phyloP scores from a whole-genome alignment of 2,329 filamentous ascomycete species.

The Teratosphaeria zuluensis region DNA sequence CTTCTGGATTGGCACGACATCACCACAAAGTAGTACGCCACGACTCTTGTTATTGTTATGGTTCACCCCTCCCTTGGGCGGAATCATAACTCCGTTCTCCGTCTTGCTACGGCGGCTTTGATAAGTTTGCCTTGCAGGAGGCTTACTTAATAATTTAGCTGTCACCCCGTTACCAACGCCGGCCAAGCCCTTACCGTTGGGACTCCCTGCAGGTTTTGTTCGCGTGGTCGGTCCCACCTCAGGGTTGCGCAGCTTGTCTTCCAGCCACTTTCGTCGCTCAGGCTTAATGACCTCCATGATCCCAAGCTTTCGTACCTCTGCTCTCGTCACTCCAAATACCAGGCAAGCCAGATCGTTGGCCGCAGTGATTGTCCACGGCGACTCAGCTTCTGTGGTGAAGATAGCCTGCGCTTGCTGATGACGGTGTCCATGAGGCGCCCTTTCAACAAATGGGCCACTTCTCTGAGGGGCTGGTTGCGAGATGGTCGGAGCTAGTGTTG shows the following conservation, averaged over 20 bases:
- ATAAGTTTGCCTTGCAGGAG: conserved; percentile 48
- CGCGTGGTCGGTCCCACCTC: conserved; percentile 29
- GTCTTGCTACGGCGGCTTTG: conserved; percentile 53
- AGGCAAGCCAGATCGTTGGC: conserved; percentile 94
- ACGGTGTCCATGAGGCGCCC: conserved; percentile 66
- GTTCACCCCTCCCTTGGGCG: conserved; percentile 36
- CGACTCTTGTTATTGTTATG: conserved; percentile 68
- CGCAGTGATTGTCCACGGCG: conserved; percentile 91
- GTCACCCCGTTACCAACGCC: conserved; percentile 77
- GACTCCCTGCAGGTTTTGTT: conserved; percentile 23
- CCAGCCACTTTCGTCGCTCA: conserved; percentile 80
- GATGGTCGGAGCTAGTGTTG: background rate
- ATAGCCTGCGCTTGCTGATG: conserved; percentile 94
- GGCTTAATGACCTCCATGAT: conserved; percentile 91
- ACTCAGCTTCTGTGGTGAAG: conserved; percentile 84
- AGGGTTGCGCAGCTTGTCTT: conserved; percentile 65
- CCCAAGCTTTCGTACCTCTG: conserved; percentile 86
- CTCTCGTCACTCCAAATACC: conserved; percentile 97
- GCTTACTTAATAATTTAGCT: conserved; percentile 78
- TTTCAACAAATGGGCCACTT: conserved; percentile 25
- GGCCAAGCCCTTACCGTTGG: conserved; percentile 31
- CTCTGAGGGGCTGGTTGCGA: conserved; percentile 21
- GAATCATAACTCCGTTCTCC: conserved; percentile 47
- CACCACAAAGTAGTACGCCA: conserved; percentile 85
- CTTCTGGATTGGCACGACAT: conserved; percentile 97